phyloP scores from a whole-genome alignment of 2,329 filamentous ascomycete species.

The Pyrenochaeta sp. region DNA sequence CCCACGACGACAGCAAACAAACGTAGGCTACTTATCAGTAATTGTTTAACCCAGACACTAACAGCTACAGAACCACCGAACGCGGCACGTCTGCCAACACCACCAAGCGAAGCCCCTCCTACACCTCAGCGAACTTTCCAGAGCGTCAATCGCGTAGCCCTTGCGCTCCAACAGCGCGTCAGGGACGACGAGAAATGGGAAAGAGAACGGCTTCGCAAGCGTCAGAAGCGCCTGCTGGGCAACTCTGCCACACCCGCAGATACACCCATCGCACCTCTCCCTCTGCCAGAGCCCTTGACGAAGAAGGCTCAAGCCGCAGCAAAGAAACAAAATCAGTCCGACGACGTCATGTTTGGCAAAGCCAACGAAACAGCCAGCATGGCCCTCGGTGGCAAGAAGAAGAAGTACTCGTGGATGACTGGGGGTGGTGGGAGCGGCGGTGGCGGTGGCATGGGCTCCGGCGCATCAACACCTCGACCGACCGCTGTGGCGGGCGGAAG shows the following conservation, averaged over 20 bases:
- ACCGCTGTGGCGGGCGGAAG: conserved; percentile 32
- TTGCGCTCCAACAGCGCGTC: conserved; percentile 48
- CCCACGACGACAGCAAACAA: conserved; percentile 59
- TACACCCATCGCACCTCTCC: conserved; percentile 31
- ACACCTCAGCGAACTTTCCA: conserved; percentile 59
- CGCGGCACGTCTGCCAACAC: conserved; percentile 54
- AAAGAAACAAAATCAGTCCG: conserved; percentile 75
- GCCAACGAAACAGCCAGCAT: conserved; percentile 87
- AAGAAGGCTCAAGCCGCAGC: conserved; percentile 89
- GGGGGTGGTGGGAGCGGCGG: conserved; percentile 50
- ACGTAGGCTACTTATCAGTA: conserved; percentile 21
- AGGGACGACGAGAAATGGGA: conserved; percentile 73
- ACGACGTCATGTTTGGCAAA: conserved; percentile 79
- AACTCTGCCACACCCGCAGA: conserved; percentile 38
- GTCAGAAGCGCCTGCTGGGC: conserved; percentile 52
- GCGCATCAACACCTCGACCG: conserved; percentile 45
- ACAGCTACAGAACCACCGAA: conserved; percentile 41
- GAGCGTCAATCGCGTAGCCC: conserved; percentile 68
- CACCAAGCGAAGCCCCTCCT: conserved; percentile 58
- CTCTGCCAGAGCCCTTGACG: conserved; percentile 63
- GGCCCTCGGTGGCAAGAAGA: conserved; percentile 73
- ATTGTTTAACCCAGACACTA: conserved; percentile 6
- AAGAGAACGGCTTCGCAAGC: conserved; percentile 64
- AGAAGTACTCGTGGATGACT: conserved; percentile 81
- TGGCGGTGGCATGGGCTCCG: conserved; percentile 44